Conservation (phyloP, 805 yeast species). For the Saccharomycopsis fodiens region DNA sequence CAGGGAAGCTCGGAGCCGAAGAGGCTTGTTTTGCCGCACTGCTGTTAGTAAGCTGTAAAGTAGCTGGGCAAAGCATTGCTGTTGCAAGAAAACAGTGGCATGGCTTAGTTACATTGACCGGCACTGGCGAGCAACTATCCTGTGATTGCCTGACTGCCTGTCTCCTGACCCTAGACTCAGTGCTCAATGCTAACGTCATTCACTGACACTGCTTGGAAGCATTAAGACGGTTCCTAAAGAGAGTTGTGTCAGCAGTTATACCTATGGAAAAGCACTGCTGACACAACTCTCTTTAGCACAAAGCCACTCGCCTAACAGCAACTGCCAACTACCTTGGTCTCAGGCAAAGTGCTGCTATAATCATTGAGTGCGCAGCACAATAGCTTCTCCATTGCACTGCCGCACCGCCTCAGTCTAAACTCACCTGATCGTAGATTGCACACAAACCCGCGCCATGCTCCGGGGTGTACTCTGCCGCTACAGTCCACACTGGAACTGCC, state of each 20-base stretch:
- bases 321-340: too few relatives aligned
- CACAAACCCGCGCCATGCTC: not conserved
- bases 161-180: not conserved
- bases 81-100: not conserved
- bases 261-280: too few relatives aligned
- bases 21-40: slow-evolving; percentile 73
- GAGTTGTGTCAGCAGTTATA: too few relatives aligned
- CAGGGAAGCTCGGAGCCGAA: slow-evolving; percentile 83
- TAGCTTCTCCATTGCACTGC: too few relatives aligned
- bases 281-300: too few relatives aligned
- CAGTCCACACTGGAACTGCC: too few relatives aligned
- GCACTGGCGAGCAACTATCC: not conserved
- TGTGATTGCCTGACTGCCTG: not conserved
- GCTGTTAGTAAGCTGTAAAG: slow-evolving; percentile 21
- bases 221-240: too few relatives aligned
- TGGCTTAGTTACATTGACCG: not conserved
- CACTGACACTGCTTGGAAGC: too few relatives aligned
- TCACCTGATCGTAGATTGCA: not conserved
- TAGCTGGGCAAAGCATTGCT: slow-evolving; percentile 18
- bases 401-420: not conserved
- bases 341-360: too few relatives aligned
- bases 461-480: not conserved
- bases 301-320: too few relatives aligned
- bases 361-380: too few relatives aligned
- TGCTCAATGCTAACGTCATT: not conserved